Evolutionary conservation across 768 basidiomycete genomes (phyloP).

Genomic region (Phanerochaete carnosa): DNA sequence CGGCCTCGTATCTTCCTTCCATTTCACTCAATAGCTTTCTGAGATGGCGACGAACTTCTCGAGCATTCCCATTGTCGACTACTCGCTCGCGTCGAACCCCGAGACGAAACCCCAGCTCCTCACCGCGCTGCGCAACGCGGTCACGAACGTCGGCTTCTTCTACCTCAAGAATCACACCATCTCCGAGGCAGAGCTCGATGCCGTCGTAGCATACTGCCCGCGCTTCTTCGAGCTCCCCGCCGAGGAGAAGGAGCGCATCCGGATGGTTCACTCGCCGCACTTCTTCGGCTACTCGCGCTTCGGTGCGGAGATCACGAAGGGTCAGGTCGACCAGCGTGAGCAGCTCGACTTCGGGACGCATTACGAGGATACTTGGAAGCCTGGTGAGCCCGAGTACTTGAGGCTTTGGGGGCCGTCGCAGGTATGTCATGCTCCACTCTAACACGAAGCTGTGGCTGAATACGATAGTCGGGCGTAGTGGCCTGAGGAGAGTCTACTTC

Average conservation of each 20-base stretch:
- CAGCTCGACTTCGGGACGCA: conserved; percentile 80
- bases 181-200: conserved; percentile 37
- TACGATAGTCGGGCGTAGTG: conserved; percentile 45
- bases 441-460: not conserved
- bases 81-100: conserved; percentile 41
- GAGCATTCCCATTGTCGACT: conserved; percentile 70
- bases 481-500: conserved; percentile 69
- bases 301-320: conserved; percentile 73
- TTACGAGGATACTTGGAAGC: conserved; percentile 51
- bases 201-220: conserved; percentile 58
- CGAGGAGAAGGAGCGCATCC: conserved; percentile 68
- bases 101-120: conserved; percentile 52
- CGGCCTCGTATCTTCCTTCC: not conserved
- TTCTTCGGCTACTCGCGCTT: conserved; percentile 77
- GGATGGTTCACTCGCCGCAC: conserved; percentile 72
- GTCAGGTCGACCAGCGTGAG: conserved; percentile 68
- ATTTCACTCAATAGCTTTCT: not conserved
- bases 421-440: conserved; percentile 36
- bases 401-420: conserved; percentile 74
- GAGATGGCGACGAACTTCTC: conserved; percentile 42
- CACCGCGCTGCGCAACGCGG: conserved; percentile 59
- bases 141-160: conserved; percentile 80
- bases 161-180: conserved; percentile 72
- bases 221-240: conserved; percentile 69
- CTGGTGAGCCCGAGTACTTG: conserved; percentile 62